Evolutionary conservation across 164 flowering plant species (phyloP).

Genomic region (Umbellularia californica): DNA sequence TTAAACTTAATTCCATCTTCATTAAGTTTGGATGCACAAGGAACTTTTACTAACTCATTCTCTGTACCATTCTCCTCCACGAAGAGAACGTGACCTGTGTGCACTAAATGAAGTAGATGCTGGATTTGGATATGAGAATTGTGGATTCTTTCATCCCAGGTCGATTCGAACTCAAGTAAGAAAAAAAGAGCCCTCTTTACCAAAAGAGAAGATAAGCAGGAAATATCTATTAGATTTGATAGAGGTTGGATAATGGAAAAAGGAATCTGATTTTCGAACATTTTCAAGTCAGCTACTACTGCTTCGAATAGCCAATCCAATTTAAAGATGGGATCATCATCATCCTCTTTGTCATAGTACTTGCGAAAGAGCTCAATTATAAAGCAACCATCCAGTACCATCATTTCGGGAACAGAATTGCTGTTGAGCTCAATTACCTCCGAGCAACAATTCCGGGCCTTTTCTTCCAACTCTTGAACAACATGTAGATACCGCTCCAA

Average conservation of each 20-base stretch:
- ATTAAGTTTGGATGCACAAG: background rate
- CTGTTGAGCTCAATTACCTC: background rate
- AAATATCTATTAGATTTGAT: background rate
- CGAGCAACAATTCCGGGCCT: background rate
- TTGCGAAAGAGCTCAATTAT: background rate
- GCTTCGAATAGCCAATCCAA: background rate
- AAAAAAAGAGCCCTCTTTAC: background rate
- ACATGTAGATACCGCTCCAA: background rate
- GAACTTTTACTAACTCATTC: background rate
- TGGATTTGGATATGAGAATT: background rate
- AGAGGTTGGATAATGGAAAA: background rate
- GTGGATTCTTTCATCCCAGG: background rate
- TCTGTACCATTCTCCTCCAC: background rate
- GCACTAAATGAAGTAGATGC: constrained; percentile 4
- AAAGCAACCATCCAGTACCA: background rate
- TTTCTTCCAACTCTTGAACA: background rate
- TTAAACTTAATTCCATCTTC: constrained; percentile 4
- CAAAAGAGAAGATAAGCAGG: background rate
- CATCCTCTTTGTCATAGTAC: background rate
- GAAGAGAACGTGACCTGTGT: background rate
- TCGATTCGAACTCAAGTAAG: background rate
- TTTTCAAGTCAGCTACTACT: background rate
- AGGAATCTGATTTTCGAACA: background rate
- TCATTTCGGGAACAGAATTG: background rate
- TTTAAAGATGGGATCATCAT: background rate